Evolutionary conservation across 345 rosid species (phyloP).

Genomic region (Salix koriyanagi): DNA sequence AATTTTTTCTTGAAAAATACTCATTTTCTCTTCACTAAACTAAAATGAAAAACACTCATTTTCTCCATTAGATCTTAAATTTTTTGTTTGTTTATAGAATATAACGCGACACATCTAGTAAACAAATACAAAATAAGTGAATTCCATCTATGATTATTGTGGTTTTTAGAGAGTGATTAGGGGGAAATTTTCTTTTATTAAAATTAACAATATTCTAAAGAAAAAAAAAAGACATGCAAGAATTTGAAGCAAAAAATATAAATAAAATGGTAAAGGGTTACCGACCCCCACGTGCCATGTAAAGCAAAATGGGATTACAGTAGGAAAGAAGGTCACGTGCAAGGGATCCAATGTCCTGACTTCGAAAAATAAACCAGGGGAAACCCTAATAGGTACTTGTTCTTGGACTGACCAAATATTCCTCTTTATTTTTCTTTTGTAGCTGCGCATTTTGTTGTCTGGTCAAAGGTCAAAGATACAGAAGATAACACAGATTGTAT

Average conservation of each 20-base stretch:
- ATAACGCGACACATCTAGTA: too few species aligned
- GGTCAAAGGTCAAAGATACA: constrained; percentile 57
- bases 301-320: constrained; percentile 22
- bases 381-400: background rate
- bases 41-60: too few species aligned
- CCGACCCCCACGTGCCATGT: constrained; percentile 42
- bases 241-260: background rate
- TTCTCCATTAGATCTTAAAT: too few species aligned
- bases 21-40: too few species aligned
- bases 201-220: background rate
- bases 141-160: background rate
- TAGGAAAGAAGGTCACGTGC: constrained; percentile 43
- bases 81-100: too few species aligned
- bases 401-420: constrained; percentile 22
- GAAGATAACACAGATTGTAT: background rate
- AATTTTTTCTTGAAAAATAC: too few species aligned
- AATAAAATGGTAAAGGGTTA: background rate
- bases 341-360: constrained; percentile 39
- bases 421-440: constrained; percentile 1
- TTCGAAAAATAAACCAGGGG: background rate
- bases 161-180: too few species aligned
- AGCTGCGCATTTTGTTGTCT: constrained; percentile 4
- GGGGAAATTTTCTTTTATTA: background rate
- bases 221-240: background rate
- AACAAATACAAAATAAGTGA: background rate